Conservation (phyloP, 1,284 basidiomycete species). For the Rhodofomes roseus region DNA sequence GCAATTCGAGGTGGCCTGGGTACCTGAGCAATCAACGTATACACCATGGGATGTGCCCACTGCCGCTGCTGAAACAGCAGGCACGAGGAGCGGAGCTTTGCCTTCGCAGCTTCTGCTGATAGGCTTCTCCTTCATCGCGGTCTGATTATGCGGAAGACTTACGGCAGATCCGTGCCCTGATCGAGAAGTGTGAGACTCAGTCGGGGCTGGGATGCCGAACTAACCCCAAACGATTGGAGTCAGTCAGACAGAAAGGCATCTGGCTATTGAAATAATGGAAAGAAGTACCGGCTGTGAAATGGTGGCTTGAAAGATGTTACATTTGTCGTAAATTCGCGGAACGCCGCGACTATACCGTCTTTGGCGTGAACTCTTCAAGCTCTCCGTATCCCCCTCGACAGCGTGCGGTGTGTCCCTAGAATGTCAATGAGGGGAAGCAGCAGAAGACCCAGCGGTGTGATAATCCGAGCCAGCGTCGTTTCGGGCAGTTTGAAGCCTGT, state of each 20-base stretch:
- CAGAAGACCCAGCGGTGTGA: neutral
- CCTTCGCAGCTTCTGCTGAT: neutral
- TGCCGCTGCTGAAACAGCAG: neutral
- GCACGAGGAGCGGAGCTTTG: conserved; percentile 2
- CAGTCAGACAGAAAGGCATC: neutral
- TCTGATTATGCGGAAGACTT: conserved; percentile 1
- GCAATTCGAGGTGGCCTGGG: neutral
- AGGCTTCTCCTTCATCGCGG: neutral
- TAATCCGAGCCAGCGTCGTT: neutral
- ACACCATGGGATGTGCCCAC: neutral
- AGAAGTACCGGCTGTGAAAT: neutral
- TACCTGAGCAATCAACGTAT: neutral
- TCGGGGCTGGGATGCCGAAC: neutral
- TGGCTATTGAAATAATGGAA: neutral
- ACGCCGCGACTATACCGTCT: neutral
- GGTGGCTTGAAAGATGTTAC: neutral
- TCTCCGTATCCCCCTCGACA: neutral
- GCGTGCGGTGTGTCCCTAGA: neutral
- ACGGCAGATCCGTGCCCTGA: conserved; percentile 2
- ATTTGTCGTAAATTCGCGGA: neutral
- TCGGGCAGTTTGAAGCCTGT: neutral
- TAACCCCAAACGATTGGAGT: neutral
- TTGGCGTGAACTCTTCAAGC: neutral
- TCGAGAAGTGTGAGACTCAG: conserved; percentile 1
- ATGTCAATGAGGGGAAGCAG: neutral